Percentiles rank a stretch among this genome's conserved stretches.
These are phyloP conservation scores for Babesia ovata DNA, from an alignment of 169 alveolate species.

Conservation along the genomic window DNA sequence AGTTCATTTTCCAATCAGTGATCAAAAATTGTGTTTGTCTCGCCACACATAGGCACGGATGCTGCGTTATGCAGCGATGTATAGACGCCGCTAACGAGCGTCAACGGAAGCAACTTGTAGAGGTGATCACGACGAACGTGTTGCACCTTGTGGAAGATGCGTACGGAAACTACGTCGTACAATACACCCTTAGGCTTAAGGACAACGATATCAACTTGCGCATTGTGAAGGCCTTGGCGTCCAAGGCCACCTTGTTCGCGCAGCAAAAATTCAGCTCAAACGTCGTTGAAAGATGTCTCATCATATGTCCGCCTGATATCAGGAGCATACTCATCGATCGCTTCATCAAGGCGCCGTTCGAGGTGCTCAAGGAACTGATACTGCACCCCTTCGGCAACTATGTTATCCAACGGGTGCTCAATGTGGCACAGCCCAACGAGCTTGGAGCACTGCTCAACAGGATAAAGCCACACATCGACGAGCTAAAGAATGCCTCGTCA, in stretches of 20 bases:
- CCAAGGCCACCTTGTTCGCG: conserved; percentile 78
- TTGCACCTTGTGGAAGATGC: conserved; percentile 88
- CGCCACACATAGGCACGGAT: conserved; percentile 91
- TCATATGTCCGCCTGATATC: conserved; percentile 68
- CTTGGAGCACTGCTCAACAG: conserved; percentile 67
- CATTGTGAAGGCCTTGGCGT: conserved; percentile 78
- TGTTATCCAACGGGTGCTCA: conserved; percentile 78
- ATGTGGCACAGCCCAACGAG: conserved; percentile 76
- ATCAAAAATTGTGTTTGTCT: conserved; percentile 78
- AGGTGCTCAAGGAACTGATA: conserved; percentile 69
- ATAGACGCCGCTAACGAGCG: conserved; percentile 85
- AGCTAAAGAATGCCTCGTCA: conserved; percentile 68
- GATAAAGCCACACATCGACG: conserved; percentile 76
- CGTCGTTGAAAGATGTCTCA: conserved; percentile 88
- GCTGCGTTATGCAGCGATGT: conserved; percentile 94
- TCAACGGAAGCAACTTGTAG: conserved; percentile 73
- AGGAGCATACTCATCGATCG: conserved; percentile 63
- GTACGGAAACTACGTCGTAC: conserved; percentile 94
- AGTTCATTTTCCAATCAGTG: conserved; percentile 84
- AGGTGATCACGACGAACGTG: conserved; percentile 77
- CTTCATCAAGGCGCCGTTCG: conserved; percentile 73
- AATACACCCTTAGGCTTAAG: conserved; percentile 83
- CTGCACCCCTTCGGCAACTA: conserved; percentile 85
- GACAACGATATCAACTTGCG: conserved; percentile 72
- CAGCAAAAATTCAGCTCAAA: conserved; percentile 92